Percentiles rank a stretch among this genome's conserved stretches.
Evolutionary conservation across 345 rosid species (phyloP).

Genomic region (Punica granatum): DNA sequence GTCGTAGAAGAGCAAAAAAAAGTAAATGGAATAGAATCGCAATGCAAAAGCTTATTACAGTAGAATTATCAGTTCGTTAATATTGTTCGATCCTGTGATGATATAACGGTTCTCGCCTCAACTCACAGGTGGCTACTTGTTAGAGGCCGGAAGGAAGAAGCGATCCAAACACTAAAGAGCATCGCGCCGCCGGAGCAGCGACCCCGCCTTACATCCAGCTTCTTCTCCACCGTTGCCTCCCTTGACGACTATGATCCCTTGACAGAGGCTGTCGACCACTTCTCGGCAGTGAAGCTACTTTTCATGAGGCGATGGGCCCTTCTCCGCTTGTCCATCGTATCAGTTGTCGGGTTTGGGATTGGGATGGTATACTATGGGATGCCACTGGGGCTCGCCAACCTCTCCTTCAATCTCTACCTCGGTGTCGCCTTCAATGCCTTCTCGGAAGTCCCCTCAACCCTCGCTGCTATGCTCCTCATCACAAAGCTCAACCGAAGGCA

Average conservation of each 20-base stretch:
- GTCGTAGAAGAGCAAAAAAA: no score
- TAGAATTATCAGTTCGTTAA: no score
- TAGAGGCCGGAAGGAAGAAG: slow-evolving; percentile 48
- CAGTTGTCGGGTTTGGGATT: slow-evolving; percentile 42
- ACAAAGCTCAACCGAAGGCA: slow-evolving; percentile 33
- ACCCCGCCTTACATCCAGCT: slow-evolving; percentile 16
- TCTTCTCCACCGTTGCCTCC: slow-evolving; percentile 18
- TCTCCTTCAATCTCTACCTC: slow-evolving; percentile 47
- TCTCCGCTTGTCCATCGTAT: slow-evolving; percentile 27
- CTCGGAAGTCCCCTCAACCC: slow-evolving; percentile 53
- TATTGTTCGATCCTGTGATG: no score
- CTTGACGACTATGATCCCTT: slow-evolving; percentile 15
- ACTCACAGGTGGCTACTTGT: slow-evolving; percentile 33
- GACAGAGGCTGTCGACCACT: slow-evolving; percentile 26
- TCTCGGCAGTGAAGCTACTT: slow-evolving; percentile 36
- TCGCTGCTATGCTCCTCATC: slow-evolving; percentile 32
- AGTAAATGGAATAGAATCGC: no score
- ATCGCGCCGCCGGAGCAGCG: slow-evolving; percentile 19
- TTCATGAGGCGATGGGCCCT: slow-evolving; percentile 44
- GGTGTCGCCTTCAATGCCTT: slow-evolving; percentile 57
- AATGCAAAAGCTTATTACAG: no score
- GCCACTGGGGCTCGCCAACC: slow-evolving; percentile 51
- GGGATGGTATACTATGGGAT: slow-evolving; percentile 72
- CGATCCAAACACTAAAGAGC: slow-evolving; percentile 33
- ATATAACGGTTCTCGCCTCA: neutral